Evolutionary conservation across 2,329 filamentous ascomycete species (phyloP), one percentile per base, ranked within the genome.

Genomic region (Cladosporium austrohemisphaericum): DNA sequence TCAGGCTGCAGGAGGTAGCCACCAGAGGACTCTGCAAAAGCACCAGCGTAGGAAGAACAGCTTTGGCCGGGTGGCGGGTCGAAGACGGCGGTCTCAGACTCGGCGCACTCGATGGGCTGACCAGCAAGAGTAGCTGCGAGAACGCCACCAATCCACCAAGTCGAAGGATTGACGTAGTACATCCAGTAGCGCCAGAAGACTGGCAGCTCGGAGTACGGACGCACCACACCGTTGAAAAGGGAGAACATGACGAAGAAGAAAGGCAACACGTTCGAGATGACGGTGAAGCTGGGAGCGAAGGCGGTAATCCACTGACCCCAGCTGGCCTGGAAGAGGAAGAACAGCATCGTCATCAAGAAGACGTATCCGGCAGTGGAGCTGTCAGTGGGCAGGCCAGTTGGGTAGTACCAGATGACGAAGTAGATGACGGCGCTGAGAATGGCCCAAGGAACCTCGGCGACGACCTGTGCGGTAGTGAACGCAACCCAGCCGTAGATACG

Each of bases 221-320:
- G 77, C 8, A 91, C 78, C 16, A 91, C 81, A 56, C 87, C 87
- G 70, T 88, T 90, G 75, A 91, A 90, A 19, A 88, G 68, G 32
- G 76, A 77, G 60, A 87, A 84, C 73, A 88, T 83, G 65, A 90
- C 81, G 70, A 91, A 86, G 76, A 91, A 88, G 72, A 91, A 89
- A 1, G 86, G 86, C 4, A 89, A 72, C 18, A 84, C 69, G 61
- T 91, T 89, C 35, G 81, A 81, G 56, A 91, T 88, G 55, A 89
- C 85, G 1, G 85, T 88, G 69, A 89, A 89, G 32, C 76, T 83
- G 0, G 87, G 86, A 0, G 87, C 85, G 66, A 90, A 90, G 1
- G 88, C 87, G 55, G 83, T 86, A 57, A 93, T 88, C 86, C 86
- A 92, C 64, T 90, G 87, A 16, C 85, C 88, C 86, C 84, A 91